These are phyloP conservation scores for Phaffomyces antillensis DNA, from an alignment of 805 yeast species.

Conservation along the genomic window DNA sequence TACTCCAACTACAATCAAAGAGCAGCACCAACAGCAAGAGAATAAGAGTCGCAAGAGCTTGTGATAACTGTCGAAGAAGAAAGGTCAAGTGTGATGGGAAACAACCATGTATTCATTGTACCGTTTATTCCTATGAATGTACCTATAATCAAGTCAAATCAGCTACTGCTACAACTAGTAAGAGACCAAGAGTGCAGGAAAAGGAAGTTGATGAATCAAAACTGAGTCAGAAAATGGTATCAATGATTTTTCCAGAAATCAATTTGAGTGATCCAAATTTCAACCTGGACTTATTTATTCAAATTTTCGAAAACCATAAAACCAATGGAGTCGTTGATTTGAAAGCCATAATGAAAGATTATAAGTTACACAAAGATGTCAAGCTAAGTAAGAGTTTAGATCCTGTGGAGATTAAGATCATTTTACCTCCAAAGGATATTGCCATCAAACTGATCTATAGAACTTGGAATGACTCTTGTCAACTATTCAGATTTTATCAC, in stretches of 20 bases:
- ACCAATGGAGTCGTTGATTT: slow-evolving; percentile 14
- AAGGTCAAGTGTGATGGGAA: slow-evolving; percentile 82
- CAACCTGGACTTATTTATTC: slow-evolving; percentile 13
- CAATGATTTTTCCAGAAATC: slow-evolving; percentile 16
- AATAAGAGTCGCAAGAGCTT: slow-evolving; percentile 63
- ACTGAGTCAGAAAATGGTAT: slow-evolving; percentile 4
- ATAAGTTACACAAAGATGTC: slow-evolving; percentile 2
- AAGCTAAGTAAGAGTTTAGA: slow-evolving; percentile 26
- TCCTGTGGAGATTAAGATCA: slow-evolving; percentile 40
- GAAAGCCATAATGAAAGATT: slow-evolving; percentile 13
- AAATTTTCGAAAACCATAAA: slow-evolving; percentile 13
- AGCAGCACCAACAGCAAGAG: slow-evolving; percentile 33
- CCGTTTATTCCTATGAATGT: slow-evolving; percentile 81
- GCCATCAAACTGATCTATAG: slow-evolving; percentile 68
- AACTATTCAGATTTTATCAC: slow-evolving; percentile 79
- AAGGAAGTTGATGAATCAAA: background rate
- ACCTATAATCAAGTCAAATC: slow-evolving; percentile 72
- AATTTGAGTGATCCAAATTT: slow-evolving; percentile 9
- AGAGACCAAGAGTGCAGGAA: slow-evolving; percentile 2
- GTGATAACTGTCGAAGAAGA: slow-evolving; percentile 65
- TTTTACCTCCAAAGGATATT: slow-evolving; percentile 69
- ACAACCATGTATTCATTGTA: slow-evolving; percentile 81
- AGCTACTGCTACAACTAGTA: slow-evolving; percentile 7
- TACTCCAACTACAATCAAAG: slow-evolving; percentile 16
- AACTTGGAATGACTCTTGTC: slow-evolving; percentile 84